Percentiles rank a stretch among this genome's conserved stretches.
phyloP scores from a whole-genome alignment of 1,284 basidiomycete species.

The Xerocomus amazonicus region DNA sequence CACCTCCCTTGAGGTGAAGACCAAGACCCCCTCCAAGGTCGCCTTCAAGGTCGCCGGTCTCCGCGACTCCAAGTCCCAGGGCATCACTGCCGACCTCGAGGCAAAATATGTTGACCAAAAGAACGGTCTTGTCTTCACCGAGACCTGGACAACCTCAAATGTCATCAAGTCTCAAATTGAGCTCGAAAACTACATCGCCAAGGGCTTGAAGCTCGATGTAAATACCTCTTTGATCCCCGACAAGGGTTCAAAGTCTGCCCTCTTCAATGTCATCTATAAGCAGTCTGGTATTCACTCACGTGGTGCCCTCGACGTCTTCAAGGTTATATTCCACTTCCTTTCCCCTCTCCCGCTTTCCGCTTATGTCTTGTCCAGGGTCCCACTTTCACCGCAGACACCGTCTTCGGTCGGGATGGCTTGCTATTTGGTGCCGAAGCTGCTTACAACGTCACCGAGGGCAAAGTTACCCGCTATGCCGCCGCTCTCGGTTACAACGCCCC shows the following conservation, averaged over 20 bases:
- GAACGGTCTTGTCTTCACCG: conserved; percentile 88
- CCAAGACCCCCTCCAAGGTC: conserved; percentile 86
- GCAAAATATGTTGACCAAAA: conserved; percentile 86
- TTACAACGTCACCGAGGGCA: conserved; percentile 95
- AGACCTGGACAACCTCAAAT: conserved; percentile 95
- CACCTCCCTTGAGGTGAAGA: conserved; percentile 88
- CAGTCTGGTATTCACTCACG: conserved; percentile 95
- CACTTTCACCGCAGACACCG: conserved; percentile 93
- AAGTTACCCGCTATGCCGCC: conserved; percentile 88
- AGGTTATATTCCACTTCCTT: conserved; percentile 49
- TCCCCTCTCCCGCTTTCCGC: background rate
- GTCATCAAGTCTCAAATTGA: conserved; percentile 90
- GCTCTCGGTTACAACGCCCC: conserved; percentile 94
- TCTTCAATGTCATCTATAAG: conserved; percentile 89
- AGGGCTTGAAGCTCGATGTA: conserved; percentile 96
- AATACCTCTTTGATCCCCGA: conserved; percentile 83
- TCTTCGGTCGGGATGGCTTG: conserved; percentile 96
- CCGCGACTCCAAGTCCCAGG: conserved; percentile 69
- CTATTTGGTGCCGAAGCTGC: conserved; percentile 94
- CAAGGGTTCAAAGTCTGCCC: conserved; percentile 80
- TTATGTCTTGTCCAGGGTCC: conserved; percentile 64
- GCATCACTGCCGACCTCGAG: conserved; percentile 86
- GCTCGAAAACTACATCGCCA: conserved; percentile 97
- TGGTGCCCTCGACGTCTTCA: conserved; percentile 91
- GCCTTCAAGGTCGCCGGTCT: conserved; percentile 84